Evolutionary conservation across 73 alveolate species (phyloP).

Genomic region (Uronychia setigera): DNA sequence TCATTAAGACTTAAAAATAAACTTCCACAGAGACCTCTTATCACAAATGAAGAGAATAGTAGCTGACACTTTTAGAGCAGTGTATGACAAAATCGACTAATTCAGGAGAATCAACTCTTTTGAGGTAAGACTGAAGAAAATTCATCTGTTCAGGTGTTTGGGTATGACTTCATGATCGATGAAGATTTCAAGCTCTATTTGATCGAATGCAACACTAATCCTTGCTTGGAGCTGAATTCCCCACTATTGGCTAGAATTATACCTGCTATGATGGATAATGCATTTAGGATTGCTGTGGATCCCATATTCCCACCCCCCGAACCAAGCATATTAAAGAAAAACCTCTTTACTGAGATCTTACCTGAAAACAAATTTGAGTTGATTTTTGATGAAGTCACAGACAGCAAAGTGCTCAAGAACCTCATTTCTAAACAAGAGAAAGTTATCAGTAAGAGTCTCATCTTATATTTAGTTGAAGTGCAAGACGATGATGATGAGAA

Average conservation of each 20-base stretch:
- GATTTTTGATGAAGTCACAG: constrained; percentile 17
- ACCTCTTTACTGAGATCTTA: too few species aligned
- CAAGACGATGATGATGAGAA: too few species aligned
- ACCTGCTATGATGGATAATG: constrained; percentile 51
- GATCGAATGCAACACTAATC: constrained; percentile 62
- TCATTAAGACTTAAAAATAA: constrained; percentile 16
- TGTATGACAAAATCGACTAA: constrained; percentile 56
- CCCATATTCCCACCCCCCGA: constrained; percentile 48
- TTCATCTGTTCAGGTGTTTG: constrained; percentile 32
- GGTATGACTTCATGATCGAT: constrained; percentile 60
- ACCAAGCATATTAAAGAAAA: too few species aligned
- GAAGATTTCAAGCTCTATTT: constrained; percentile 35
- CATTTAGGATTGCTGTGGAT: constrained; percentile 60
- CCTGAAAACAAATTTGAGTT: constrained; percentile 12
- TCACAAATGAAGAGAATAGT: constrained; percentile 53
- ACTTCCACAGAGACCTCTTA: constrained; percentile 34
- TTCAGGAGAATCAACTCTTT: constrained; percentile 8
- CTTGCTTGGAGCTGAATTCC: constrained; percentile 51
- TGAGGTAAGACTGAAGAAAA: constrained; percentile 4
- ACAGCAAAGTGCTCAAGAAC: constrained; percentile 7
- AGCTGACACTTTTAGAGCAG: constrained; percentile 64
- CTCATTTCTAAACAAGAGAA: too few species aligned
- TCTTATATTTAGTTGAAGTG: too few species aligned
- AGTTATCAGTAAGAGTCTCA: too few species aligned
- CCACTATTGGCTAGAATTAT: constrained; percentile 31